Conservation (phyloP, 768 basidiomycete species). For the Pulveroboletus sp. region DNA sequence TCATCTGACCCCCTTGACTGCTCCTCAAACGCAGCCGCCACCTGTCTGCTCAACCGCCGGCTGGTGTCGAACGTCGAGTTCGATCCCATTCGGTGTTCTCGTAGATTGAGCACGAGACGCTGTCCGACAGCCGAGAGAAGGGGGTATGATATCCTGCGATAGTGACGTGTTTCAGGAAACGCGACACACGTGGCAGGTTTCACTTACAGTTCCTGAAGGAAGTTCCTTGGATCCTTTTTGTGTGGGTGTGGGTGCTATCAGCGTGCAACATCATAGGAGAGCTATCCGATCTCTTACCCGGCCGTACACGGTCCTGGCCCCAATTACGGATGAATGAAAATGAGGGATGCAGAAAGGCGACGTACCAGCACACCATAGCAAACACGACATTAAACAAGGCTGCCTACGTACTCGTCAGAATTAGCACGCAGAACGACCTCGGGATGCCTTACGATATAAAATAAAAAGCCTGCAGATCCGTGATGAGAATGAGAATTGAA, state of each 20-base stretch:
- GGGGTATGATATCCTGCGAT: background rate
- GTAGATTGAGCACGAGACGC: constrained; percentile 17
- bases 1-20: background rate
- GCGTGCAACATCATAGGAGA: background rate
- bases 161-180: background rate
- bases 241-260: background rate
- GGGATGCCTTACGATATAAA: constrained; percentile 15
- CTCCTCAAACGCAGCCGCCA: background rate
- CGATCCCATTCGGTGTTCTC: constrained; percentile 3
- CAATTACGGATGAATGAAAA: background rate
- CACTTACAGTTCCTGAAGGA: background rate
- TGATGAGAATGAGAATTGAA: background rate
- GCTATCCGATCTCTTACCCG: constrained; percentile 4
- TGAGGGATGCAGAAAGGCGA: background rate
- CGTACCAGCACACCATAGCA: constrained; percentile 17
- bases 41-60: background rate
- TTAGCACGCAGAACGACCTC: no score
- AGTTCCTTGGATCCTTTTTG: background rate
- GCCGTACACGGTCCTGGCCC: constrained; percentile 6
- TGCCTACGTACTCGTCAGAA: constrained; percentile 3
- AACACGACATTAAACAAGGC: constrained; percentile 10
- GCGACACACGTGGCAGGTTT: background rate
- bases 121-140: constrained; percentile 7
- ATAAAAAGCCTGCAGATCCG: constrained; percentile 9
- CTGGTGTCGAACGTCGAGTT: background rate